phyloP scores from a whole-genome alignment of 169 alveolate species.

The Perkinsus marinus region DNA sequence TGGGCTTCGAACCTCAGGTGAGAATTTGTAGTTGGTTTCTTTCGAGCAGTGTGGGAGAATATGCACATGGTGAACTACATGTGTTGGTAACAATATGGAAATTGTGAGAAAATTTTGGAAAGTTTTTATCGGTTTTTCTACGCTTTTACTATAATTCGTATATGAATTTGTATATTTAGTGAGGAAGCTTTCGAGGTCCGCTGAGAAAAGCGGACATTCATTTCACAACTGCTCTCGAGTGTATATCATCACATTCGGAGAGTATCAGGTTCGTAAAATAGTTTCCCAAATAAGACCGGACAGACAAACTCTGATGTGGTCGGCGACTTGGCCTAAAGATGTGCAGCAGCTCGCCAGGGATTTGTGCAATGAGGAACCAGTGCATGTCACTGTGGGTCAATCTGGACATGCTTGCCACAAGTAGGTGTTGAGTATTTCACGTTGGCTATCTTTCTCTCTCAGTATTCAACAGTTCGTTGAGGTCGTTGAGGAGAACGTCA shows the following conservation, averaged over 20 bases:
- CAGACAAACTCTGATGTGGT: constrained; percentile 82
- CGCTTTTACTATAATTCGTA: no score
- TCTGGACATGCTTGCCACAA: constrained; percentile 27
- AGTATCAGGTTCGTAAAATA: constrained; percentile 50
- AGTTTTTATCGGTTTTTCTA: no score
- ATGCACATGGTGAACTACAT: no score
- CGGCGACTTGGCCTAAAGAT: constrained; percentile 95
- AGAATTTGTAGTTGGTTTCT: constrained; percentile 25
- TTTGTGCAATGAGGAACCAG: constrained; percentile 72
- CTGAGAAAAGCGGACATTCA: no score
- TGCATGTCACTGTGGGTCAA: constrained; percentile 79
- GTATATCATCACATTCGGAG: no score
- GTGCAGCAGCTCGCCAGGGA: constrained; percentile 78
- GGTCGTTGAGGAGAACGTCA: constrained; percentile 37
- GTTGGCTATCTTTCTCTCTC: not conserved
- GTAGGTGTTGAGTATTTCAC: no score
- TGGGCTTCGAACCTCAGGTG: constrained; percentile 92
- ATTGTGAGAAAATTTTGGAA: no score
- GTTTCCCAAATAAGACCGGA: constrained; percentile 72
- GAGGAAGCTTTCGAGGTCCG: no score
- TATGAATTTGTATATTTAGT: no score
- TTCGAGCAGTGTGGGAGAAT: no score
- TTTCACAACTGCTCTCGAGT: no score
- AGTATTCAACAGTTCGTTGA: constrained; percentile 39
- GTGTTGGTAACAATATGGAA: no score